Conservation (phyloP, 768 basidiomycete genomes). For the Xerocomellus dryophilus region DNA sequence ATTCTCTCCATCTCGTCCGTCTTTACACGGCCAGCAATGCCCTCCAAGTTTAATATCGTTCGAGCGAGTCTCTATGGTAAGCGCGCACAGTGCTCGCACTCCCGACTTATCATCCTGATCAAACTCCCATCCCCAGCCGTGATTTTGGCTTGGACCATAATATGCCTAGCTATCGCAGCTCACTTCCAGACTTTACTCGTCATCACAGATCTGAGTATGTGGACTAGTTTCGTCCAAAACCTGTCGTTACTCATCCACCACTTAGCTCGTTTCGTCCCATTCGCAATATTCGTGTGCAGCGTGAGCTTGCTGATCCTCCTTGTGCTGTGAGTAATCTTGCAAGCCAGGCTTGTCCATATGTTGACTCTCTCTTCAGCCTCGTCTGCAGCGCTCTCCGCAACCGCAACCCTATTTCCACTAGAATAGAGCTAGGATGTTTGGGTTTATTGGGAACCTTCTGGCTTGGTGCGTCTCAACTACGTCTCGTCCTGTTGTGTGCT, state of each 20-base stretch:
- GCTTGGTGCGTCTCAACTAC: conserved; percentile 53
- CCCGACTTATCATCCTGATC: conserved; percentile 3
- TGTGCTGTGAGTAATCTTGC: conserved; percentile 50
- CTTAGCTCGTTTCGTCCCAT: conserved; percentile 82
- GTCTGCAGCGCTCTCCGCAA: conserved; percentile 61
- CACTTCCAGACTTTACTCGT: conserved; percentile 71
- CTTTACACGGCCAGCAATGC: conserved; percentile 49
- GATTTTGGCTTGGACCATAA: conserved; percentile 70
- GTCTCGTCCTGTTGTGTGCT: conserved; percentile 6
- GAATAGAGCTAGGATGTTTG: conserved; percentile 68
- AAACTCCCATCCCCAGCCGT: conserved; percentile 40
- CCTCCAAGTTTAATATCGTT: conserved; percentile 68
- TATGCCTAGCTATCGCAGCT: conserved; percentile 76
- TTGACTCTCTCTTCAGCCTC: conserved; percentile 41
- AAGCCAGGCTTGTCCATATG: not conserved
- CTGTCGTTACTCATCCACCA: conserved; percentile 1
- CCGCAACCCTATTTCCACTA: conserved; percentile 76
- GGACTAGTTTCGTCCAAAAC: not conserved
- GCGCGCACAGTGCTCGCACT: conserved; percentile 14
- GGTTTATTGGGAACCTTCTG: conserved; percentile 74
- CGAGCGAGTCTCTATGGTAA: conserved; percentile 66
- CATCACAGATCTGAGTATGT: conserved; percentile 77
- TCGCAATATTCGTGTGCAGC: conserved; percentile 76
- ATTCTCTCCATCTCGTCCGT: conserved; percentile 29
- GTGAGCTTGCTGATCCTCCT: conserved; percentile 66